Conservation (phyloP, 176 grass and related monocot genomes). For the Stipa capillata region DNA sequence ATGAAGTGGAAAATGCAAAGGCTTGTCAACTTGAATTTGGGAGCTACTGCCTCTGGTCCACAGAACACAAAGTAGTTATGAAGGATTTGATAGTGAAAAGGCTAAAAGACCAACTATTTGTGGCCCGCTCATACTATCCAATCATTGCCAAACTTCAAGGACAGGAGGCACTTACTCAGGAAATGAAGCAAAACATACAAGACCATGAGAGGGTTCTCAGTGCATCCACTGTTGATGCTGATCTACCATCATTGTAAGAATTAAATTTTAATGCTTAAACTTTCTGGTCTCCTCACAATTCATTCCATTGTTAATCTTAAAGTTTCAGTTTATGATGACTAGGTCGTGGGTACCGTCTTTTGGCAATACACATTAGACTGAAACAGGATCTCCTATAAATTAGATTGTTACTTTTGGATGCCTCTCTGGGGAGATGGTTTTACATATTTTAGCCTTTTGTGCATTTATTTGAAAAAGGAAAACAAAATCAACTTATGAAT, state of each 20-base stretch:
- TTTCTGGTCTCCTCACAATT: neutral
- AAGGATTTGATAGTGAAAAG: constrained; percentile 52
- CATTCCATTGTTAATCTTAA: constrained; percentile 9
- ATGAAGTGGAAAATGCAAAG: constrained; percentile 39
- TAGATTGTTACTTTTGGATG: neutral
- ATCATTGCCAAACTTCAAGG: constrained; percentile 65
- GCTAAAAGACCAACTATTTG: constrained; percentile 76
- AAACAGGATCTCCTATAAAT: neutral
- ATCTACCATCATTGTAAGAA: constrained; percentile 80
- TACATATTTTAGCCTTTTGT: neutral
- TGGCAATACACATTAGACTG: neutral
- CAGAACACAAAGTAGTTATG: constrained; percentile 71
- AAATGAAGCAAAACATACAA: constrained; percentile 71
- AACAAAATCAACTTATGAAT: neutral
- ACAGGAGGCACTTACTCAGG: constrained; percentile 39
- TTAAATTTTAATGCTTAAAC: neutral
- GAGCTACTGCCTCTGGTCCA: constrained; percentile 92
- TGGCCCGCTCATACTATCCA: constrained; percentile 69
- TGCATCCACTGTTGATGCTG: constrained; percentile 64
- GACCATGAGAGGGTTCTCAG: constrained; percentile 73
- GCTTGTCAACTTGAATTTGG: constrained; percentile 87
- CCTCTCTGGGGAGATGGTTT: neutral
- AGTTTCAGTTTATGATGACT: neutral
- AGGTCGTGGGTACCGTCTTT: neutral
- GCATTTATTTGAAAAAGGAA: neutral